phyloP scores from a whole-genome alignment of 106 monocot genomes.

The Apostasia ramifera region DNA sequence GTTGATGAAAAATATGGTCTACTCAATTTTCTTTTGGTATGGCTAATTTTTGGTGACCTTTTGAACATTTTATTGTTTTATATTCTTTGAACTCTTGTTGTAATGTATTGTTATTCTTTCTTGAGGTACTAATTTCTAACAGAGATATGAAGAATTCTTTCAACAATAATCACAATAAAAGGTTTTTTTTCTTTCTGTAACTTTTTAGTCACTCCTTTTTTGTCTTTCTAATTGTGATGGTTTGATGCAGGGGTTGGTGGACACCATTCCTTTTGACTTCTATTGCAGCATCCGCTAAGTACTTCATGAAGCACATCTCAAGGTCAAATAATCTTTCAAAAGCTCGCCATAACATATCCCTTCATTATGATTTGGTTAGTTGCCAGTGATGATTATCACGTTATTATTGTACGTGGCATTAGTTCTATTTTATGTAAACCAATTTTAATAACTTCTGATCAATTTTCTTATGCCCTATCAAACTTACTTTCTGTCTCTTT shows the following conservation, averaged over 20 bases:
- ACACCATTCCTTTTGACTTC: conserved; percentile 77
- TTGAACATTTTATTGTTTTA: not conserved
- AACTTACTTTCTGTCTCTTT: no score
- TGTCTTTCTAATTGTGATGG: not conserved
- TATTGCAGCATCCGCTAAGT: conserved; percentile 59
- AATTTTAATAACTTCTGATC: no score
- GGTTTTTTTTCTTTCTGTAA: conserved; percentile 14
- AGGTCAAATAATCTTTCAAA: conserved; percentile 69
- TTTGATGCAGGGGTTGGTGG: conserved; percentile 79
- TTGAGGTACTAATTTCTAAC: conserved; percentile 84
- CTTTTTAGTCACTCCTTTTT: not conserved
- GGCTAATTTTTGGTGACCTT: not conserved
- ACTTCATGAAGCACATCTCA: conserved; percentile 68
- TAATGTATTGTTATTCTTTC: not conserved
- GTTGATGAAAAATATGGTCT: conserved; percentile 78
- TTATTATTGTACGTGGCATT: no score
- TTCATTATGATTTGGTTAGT: conserved; percentile 89
- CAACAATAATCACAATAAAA: conserved; percentile 13
- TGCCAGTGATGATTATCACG: no score
- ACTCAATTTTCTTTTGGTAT: conserved; percentile 64
- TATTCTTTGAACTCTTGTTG: not conserved
- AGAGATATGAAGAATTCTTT: conserved; percentile 43
- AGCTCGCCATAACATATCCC: conserved; percentile 84
- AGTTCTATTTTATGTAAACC: no score
- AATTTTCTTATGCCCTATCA: no score